phyloP scores from a whole-genome alignment of 495 filamentous ascomycete genomes.

The Apiosordaria backusii region DNA sequence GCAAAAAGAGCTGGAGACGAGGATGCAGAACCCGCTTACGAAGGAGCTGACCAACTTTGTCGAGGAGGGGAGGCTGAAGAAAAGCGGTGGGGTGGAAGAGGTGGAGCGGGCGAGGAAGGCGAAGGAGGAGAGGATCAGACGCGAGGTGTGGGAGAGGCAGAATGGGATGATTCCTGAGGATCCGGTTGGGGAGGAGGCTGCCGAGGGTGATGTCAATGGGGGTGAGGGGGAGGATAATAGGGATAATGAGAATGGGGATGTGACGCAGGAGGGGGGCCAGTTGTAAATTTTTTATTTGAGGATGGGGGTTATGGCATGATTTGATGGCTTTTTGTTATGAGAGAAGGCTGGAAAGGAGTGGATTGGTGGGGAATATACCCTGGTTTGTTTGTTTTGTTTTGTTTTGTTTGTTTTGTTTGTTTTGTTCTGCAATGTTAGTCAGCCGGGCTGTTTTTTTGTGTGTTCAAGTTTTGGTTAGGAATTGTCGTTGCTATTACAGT shows the following conservation, averaged over 20 bases:
- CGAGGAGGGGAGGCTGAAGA: slow-evolving; percentile 88
- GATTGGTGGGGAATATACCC: background rate
- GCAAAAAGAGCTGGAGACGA: slow-evolving; percentile 78
- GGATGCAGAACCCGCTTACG: slow-evolving; percentile 74
- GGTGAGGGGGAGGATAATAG: background rate
- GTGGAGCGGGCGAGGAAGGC: slow-evolving; percentile 76
- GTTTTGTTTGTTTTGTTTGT: background rate
- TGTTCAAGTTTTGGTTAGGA: background rate
- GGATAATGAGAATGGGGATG: background rate
- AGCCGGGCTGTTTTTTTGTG: background rate
- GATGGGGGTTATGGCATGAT: too few relatives aligned
- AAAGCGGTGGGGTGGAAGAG: slow-evolving; percentile 92
- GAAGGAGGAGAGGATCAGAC: slow-evolving; percentile 83
- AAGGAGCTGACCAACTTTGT: slow-evolving; percentile 88
- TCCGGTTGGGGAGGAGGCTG: slow-evolving; percentile 25
- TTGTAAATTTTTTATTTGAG: background rate
- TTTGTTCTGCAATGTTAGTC: background rate
- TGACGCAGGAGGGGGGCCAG: background rate
- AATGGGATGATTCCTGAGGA: slow-evolving; percentile 43
- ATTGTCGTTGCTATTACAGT: background rate
- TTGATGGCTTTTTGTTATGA: background rate
- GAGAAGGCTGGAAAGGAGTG: background rate
- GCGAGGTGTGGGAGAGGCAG: slow-evolving; percentile 78
- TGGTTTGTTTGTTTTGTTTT: slow-evolving; percentile 4
- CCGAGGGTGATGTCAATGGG: background rate